A percentile compares a stretch with the other conserved stretches of the same genome.
Conservation (phyloP, 306 rosid species). For the Cucurbita ficifolia region DNA sequence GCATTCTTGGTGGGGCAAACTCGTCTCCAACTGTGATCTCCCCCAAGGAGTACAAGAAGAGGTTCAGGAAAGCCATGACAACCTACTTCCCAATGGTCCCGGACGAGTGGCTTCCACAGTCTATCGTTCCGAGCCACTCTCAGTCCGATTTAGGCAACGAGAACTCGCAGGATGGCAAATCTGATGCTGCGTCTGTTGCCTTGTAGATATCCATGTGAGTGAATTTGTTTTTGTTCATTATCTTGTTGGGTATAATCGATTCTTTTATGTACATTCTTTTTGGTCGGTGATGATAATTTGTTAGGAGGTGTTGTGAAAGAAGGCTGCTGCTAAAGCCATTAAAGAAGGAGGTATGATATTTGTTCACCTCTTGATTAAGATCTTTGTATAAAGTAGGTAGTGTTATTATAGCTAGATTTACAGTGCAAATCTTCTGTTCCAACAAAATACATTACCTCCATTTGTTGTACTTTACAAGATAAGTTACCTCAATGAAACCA, state of each 20-base stretch:
- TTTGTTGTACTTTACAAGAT: background rate
- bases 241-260: background rate
- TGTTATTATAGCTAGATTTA: background rate
- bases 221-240: background rate
- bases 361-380: background rate
- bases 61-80: constrained; percentile 96
- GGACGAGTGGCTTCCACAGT: constrained; percentile 83
- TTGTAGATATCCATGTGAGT: background rate
- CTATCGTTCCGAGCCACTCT: constrained; percentile 39
- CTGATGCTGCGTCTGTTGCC: background rate
- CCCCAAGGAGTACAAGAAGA: constrained; percentile 85
- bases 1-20: constrained; percentile 92
- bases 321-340: constrained; percentile 5
- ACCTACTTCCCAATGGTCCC: constrained; percentile 96
- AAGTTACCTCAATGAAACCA: background rate
- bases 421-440: background rate
- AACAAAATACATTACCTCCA: background rate
- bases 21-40: constrained; percentile 82
- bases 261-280: constrained; percentile 5
- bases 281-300: background rate
- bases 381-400: background rate
- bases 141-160: constrained; percentile 59
- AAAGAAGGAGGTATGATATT: constrained; percentile 2
- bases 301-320: background rate
- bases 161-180: constrained; percentile 26